Conservation (phyloP, 305 asterid species). For the Withania somnifera region DNA sequence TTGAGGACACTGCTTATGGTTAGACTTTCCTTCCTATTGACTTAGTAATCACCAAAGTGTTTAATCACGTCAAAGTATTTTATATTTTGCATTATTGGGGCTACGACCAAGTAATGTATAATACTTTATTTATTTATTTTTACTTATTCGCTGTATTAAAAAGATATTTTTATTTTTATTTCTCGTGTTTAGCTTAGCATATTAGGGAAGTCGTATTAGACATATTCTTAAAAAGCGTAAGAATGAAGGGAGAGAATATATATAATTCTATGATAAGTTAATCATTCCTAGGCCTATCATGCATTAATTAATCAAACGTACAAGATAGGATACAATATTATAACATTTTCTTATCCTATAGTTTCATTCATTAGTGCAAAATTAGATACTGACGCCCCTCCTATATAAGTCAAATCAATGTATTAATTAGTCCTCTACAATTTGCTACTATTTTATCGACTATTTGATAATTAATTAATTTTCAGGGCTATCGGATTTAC, state of each 20-base stretch:
- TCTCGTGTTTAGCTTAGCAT: background rate
- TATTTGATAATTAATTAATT: background rate
- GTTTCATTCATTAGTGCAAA: too few species aligned
- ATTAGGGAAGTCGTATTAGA: too few species aligned
- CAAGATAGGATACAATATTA: background rate
- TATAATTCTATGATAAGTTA: background rate
- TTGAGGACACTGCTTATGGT: background rate
- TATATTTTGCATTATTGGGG: background rate
- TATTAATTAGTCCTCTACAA: background rate
- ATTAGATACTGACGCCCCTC: background rate
- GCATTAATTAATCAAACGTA: too few species aligned
- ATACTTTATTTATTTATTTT: background rate
- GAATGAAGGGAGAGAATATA: background rate
- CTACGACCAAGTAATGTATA: background rate
- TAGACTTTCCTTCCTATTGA: background rate
- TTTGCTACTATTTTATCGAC: background rate
- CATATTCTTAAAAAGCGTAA: too few species aligned
- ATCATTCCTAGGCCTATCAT: background rate
- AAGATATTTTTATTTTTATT: background rate
- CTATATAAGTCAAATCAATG: background rate
- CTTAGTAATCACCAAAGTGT: background rate
- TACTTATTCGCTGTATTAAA: background rate
- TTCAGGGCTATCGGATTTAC: conserved; percentile 36
- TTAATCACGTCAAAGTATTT: background rate
- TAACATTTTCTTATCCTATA: background rate